Conservation (phyloP, 352 stramenopile species). For the Phytophthora sansomeana region DNA sequence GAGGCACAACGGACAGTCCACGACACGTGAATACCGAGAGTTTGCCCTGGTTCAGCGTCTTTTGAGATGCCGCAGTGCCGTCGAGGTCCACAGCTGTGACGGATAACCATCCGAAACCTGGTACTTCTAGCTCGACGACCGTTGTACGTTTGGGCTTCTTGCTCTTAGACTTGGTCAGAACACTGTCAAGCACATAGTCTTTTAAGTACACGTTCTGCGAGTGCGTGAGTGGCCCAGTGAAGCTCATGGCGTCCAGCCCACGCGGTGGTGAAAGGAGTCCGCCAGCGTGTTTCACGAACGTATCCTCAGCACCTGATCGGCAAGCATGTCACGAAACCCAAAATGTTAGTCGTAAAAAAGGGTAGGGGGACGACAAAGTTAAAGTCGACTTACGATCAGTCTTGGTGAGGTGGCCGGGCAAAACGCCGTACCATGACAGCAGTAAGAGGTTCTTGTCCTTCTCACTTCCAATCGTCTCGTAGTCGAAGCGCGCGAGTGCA, state of each 20-base stretch:
- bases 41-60: conserved; percentile 67
- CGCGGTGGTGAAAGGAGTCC: conserved; percentile 80
- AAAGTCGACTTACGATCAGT: conserved; percentile 66
- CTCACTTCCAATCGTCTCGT: conserved; percentile 50
- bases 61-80: conserved; percentile 64
- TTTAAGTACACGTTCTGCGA: conserved; percentile 68
- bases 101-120: conserved; percentile 82
- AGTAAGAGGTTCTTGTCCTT: conserved; percentile 70
- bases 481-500: conserved; percentile 80
- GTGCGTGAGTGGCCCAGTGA: conserved; percentile 67
- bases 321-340: conserved; percentile 6
- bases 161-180: conserved; percentile 75
- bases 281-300: conserved; percentile 82
- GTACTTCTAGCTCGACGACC: conserved; percentile 79
- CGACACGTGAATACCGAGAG: conserved; percentile 73
- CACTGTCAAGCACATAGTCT: conserved; percentile 72
- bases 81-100: conserved; percentile 86
- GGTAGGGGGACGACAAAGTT: neutral
- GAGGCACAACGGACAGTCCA: conserved; percentile 63
- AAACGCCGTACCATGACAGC: conserved; percentile 84
- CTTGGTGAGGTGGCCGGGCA: conserved; percentile 84
- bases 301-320: conserved; percentile 68
- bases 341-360: neutral
- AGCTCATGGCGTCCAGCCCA: conserved; percentile 81
- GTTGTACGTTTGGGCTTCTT: conserved; percentile 86